These are phyloP conservation scores for Stephania japonica DNA, from an alignment of 164 flowering plant genomes.

Conservation along the genomic window DNA sequence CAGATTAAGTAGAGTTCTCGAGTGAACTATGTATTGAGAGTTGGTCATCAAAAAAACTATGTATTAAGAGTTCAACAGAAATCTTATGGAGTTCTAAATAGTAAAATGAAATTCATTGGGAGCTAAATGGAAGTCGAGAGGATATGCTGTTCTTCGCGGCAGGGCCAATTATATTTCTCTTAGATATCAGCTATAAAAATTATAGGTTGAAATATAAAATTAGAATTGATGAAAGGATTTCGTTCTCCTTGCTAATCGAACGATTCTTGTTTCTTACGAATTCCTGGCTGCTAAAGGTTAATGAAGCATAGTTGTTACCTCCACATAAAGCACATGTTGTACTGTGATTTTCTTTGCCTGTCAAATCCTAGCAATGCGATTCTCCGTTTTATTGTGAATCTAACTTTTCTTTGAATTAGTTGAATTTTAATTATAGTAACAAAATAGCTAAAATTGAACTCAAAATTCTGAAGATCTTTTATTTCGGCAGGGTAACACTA, in stretches of 20 bases:
- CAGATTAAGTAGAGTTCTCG: too few species aligned
- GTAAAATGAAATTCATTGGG: too few species aligned
- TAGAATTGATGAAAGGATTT: too few species aligned
- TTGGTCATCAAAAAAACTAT: too few species aligned
- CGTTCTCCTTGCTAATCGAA: not conserved
- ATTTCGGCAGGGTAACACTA: slow-evolving; percentile 40
- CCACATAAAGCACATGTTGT: too few species aligned
- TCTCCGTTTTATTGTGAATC: not conserved
- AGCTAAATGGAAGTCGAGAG: too few species aligned
- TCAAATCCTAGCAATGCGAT: not conserved
- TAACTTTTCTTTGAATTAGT: too few species aligned
- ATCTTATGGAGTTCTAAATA: too few species aligned
- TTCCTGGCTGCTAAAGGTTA: not conserved
- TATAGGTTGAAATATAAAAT: not conserved
- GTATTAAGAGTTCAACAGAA: too few species aligned
- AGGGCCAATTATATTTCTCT: not conserved
- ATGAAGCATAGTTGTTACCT: not conserved
- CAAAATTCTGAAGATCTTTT: not conserved
- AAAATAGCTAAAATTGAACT: not conserved
- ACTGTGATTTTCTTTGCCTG: too few species aligned
- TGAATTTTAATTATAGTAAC: too few species aligned
- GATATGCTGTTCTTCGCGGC: not conserved
- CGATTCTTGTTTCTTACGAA: not conserved
- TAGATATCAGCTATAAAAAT: not conserved
- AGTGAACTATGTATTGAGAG: too few species aligned